Conservation (phyloP, 2,329 filamentous ascomycete species). For the Cercospora beticola region DNA sequence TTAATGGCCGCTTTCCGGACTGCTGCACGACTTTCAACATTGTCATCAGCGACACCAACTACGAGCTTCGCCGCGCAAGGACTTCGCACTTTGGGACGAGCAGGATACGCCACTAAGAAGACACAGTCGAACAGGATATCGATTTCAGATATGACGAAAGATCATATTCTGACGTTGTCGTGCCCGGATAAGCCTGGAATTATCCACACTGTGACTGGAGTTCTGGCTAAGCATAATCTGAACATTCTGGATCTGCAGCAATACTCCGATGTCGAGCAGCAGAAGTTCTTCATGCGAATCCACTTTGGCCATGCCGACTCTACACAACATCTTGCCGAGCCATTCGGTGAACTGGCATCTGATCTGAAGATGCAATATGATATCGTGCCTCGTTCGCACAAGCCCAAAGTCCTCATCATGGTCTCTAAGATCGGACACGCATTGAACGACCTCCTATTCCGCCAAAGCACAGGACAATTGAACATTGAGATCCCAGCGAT, state of each 20-base stretch:
- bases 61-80: constrained; percentile 1
- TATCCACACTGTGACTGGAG: constrained; percentile 77
- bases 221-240: constrained; percentile 70
- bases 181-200: constrained; percentile 84
- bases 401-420: constrained; percentile 80
- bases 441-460: constrained; percentile 79
- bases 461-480: constrained; percentile 71
- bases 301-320: constrained; percentile 66
- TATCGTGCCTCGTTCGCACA: constrained; percentile 65
- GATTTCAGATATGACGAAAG: constrained; percentile 32
- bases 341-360: constrained; percentile 61
- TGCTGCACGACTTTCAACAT: constrained; percentile 12
- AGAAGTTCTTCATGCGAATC: constrained; percentile 85
- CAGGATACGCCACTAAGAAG: constrained; percentile 10
- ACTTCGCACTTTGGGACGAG: constrained; percentile 7
- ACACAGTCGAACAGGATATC: background rate
- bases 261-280: constrained; percentile 71
- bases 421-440: constrained; percentile 87
- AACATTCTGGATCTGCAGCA: constrained; percentile 85
- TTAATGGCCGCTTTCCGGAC: constrained; percentile 11
- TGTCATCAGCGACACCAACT: background rate
- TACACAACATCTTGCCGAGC: constrained; percentile 51
- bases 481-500: constrained; percentile 74
- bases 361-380: constrained; percentile 70
- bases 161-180: constrained; percentile 75